A percentile compares a stretch with the other conserved stretches of the same genome.
These are phyloP conservation scores for Angophora floribunda DNA, from an alignment of 345 rosid species.

Conservation along the genomic window DNA sequence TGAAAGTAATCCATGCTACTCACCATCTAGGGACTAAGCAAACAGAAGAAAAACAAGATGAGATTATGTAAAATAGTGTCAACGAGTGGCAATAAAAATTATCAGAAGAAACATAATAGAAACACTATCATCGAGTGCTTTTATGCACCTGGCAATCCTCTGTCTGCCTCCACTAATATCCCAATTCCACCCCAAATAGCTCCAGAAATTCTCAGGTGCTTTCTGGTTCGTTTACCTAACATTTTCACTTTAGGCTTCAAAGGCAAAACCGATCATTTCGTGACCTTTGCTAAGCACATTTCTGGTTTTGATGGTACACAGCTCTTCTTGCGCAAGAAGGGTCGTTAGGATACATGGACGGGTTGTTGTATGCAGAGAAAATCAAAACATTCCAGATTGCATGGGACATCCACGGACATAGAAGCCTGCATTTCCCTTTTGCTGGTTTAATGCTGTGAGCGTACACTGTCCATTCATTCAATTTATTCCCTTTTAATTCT, in stretches of 20 bases:
- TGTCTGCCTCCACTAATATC: not conserved
- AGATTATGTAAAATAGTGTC: not conserved
- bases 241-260: not conserved
- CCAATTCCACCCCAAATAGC: not conserved
- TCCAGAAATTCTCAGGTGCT: not conserved
- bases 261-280: not conserved
- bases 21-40: not conserved
- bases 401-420: not conserved
- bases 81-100: not conserved
- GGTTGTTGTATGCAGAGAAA: not conserved
- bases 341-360: not conserved
- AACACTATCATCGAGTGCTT: not conserved
- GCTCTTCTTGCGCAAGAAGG: not conserved
- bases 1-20: not conserved
- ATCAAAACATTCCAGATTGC: not conserved
- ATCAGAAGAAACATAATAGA: not conserved
- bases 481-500: not conserved
- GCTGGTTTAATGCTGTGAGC: not conserved
- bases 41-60: not conserved
- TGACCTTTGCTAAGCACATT: not conserved
- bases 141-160: not conserved
- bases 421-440: not conserved
- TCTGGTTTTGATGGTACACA: not conserved
- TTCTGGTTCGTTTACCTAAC: not conserved
- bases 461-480: not conserved